Conservation (phyloP, 2,329 filamentous ascomycete genomes). For the Paecilomyces sp. region DNA sequence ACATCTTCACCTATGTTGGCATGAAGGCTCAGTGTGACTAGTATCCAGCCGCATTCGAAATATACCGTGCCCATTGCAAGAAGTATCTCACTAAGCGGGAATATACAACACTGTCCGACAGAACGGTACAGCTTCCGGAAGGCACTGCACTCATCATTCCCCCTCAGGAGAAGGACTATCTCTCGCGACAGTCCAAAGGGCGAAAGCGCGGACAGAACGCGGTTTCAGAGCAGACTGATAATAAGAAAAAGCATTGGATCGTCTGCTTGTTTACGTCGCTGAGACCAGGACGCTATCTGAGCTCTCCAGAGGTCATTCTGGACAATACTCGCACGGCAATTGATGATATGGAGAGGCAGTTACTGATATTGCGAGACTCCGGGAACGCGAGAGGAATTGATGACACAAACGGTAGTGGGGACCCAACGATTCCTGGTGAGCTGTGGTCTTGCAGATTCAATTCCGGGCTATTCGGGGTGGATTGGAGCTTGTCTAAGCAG, state of each 20-base stretch:
- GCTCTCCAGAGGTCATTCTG: slow-evolving; percentile 38
- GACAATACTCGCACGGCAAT: slow-evolving; percentile 44
- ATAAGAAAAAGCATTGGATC: slow-evolving; percentile 43
- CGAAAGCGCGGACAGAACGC: slow-evolving; percentile 1
- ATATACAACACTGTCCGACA: slow-evolving; percentile 3
- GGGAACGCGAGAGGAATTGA: slow-evolving; percentile 3
- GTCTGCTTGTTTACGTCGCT: slow-evolving; percentile 53
- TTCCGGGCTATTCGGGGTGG: slow-evolving; percentile 49
- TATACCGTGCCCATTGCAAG: slow-evolving; percentile 45
- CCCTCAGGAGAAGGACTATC: slow-evolving; percentile 34
- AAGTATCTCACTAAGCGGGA: slow-evolving; percentile 9
- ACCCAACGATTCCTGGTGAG: slow-evolving; percentile 15
- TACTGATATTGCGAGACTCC: slow-evolving; percentile 23
- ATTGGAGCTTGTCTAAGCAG: slow-evolving; percentile 44
- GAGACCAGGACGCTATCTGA: slow-evolving; percentile 38
- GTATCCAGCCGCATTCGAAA: slow-evolving; percentile 46
- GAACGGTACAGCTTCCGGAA: slow-evolving; percentile 19
- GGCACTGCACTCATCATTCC: slow-evolving; percentile 50
- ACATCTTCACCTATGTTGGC: neutral
- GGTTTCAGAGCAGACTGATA: neutral
- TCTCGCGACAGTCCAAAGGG: neutral
- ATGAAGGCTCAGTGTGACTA: slow-evolving; percentile 7
- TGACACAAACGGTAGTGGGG: neutral
- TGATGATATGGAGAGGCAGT: slow-evolving; percentile 38
- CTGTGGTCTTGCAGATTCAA: slow-evolving; percentile 52